Evolutionary conservation across 2,329 filamentous ascomycete genomes (phyloP).

Genomic region (Acrodontium crateriforme): DNA sequence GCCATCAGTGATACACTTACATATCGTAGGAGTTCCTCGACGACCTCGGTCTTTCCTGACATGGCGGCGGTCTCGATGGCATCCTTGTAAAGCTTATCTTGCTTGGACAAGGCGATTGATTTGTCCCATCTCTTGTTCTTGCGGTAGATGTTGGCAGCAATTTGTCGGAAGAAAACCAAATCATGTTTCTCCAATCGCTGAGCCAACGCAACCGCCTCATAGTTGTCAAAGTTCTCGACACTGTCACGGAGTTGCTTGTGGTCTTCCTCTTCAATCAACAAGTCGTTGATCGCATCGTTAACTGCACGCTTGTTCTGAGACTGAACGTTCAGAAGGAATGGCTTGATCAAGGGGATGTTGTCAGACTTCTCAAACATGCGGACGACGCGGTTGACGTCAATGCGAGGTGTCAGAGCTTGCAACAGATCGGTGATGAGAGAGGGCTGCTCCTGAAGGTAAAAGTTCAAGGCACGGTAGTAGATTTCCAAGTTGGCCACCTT

Average conservation of each 20-base stretch:
- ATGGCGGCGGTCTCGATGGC: conserved; percentile 95
- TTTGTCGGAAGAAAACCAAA: conserved; percentile 96
- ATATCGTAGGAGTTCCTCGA: conserved; percentile 91
- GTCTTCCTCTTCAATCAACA: conserved; percentile 96
- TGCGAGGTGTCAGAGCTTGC: conserved; percentile 77
- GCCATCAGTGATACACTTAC: conserved; percentile 47
- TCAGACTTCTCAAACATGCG: conserved; percentile 98
- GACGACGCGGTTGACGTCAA: conserved; percentile 98
- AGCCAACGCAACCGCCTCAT: conserved; percentile 86
- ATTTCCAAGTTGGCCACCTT: conserved; percentile 98
- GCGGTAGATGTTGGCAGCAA: conserved; percentile 94
- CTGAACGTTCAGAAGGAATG: conserved; percentile 93
- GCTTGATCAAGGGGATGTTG: conserved; percentile 95
- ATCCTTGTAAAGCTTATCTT: conserved; percentile 99
- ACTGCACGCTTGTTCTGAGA: conserved; percentile 95
- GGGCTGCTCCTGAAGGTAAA: conserved; percentile 95
- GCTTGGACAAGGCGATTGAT: conserved; percentile 92
- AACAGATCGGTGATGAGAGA: conserved; percentile 90
- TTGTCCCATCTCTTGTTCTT: conserved; percentile 99
- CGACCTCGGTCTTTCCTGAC: conserved; percentile 77
- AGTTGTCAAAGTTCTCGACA: conserved; percentile 98
- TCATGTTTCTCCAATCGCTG: conserved; percentile 93
- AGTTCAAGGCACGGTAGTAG: conserved; percentile 93
- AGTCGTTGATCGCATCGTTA: conserved; percentile 94
- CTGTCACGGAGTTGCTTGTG: conserved; percentile 98